A percentile compares a stretch with the other conserved stretches of the same genome.
phyloP scores from a whole-genome alignment of 371 early-diverging fungal genomes.

The Synchytrium microbalum region DNA sequence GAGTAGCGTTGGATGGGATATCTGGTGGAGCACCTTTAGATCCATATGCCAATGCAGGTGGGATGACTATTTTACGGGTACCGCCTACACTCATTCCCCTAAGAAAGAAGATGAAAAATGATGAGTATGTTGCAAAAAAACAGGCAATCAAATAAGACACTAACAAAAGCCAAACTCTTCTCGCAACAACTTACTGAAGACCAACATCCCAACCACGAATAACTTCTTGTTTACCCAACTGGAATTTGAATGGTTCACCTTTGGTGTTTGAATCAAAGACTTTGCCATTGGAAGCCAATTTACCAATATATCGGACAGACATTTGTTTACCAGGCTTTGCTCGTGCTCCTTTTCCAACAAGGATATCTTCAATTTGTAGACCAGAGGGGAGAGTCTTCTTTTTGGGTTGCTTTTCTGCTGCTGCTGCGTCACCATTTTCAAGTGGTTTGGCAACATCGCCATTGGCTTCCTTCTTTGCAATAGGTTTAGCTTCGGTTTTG shows the following conservation, averaged over 20 bases:
- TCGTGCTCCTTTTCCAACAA: constrained; percentile 61
- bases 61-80: constrained; percentile 82
- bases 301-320: constrained; percentile 83
- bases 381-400: constrained; percentile 61
- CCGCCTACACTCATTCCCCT: constrained; percentile 87
- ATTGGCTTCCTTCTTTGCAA: constrained; percentile 19
- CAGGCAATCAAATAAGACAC: background rate
- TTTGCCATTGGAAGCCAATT: constrained; percentile 74
- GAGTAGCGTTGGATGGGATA: constrained; percentile 67
- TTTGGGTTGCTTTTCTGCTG: constrained; percentile 15
- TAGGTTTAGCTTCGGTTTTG: constrained; percentile 8
- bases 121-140: background rate
- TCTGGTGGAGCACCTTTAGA: constrained; percentile 31
- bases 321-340: constrained; percentile 68
- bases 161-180: too few species aligned
- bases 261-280: constrained; percentile 87
- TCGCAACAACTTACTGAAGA: constrained; percentile 32
- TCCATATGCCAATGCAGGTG: constrained; percentile 83
- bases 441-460: too few species aligned
- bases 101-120: too few species aligned
- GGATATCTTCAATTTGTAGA: constrained; percentile 71
- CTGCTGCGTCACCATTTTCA: too few species aligned
- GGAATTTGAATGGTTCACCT: constrained; percentile 85
- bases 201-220: constrained; percentile 94
- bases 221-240: constrained; percentile 82